Conservation (phyloP, 306 rosid species). For the Arachis stenosperma region DNA sequence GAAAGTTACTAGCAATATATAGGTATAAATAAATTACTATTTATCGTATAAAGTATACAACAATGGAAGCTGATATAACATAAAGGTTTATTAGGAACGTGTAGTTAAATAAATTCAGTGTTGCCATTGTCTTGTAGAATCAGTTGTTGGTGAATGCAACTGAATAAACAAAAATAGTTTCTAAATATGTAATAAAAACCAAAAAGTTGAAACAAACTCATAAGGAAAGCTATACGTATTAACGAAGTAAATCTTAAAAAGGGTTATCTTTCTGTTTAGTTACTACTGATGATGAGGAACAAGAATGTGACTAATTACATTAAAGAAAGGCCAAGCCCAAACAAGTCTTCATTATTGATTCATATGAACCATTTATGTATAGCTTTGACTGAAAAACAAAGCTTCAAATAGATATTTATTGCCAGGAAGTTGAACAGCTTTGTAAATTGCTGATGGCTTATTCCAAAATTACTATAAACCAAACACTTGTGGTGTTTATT, state of each 20-base stretch:
- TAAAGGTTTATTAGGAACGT: background rate
- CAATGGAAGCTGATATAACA: too few relatives aligned
- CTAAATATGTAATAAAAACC: background rate
- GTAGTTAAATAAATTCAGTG: background rate
- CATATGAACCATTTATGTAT: background rate
- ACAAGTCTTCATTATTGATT: background rate
- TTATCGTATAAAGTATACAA: too few relatives aligned
- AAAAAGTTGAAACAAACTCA: background rate
- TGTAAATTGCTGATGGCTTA: constrained; percentile 7
- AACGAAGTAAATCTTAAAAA: background rate
- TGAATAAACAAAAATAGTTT: background rate
- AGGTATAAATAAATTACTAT: background rate
- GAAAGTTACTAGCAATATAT: background rate
- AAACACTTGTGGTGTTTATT: constrained; percentile 1
- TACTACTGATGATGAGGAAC: background rate
- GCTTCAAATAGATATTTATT: background rate
- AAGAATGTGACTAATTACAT: background rate
- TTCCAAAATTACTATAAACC: constrained; percentile 5
- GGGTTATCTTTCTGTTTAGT: background rate
- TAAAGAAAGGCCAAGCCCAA: constrained; percentile 7
- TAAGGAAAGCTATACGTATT: background rate
- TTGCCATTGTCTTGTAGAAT: background rate
- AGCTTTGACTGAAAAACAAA: background rate
- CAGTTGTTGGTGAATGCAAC: background rate
- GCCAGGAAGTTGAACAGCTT: constrained; percentile 18